Base-by-base conservation (phyloP, 2,329 filamentous ascomycete genomes). In the Trichoderma lentiforme region DNA sequence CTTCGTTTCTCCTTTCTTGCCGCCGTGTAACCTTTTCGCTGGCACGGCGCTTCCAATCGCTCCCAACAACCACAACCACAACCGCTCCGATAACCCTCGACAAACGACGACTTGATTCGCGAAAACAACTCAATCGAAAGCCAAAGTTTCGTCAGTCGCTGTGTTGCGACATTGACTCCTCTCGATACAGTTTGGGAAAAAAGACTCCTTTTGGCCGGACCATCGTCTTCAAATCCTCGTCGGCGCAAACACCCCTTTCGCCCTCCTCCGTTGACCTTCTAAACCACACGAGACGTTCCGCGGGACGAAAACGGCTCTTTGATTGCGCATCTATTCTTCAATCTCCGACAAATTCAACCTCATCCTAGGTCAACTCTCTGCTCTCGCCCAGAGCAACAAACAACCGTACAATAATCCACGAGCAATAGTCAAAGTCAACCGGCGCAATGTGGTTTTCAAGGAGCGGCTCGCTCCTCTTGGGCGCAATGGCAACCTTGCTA, bases 401-500 rank as follows among this genome's bases (percentile, higher is more conserved):
- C 15, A 34, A 7, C 18, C n/a, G 30, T 32, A 58, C 43, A 32
- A 32, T 12, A 65, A 34, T 5, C 11, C 39, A 11, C 28, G 28
- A 60, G 34, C 15, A 14, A 58, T 43, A 14, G 12, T 28, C 18
- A 30, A 30, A 60, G 18, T 32, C 24, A 47, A 51, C 39, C 70
- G 36, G 28, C 28, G 28, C 15, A 36, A 71, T 71, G 70, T 66
- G 70, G 61, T 71, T 60, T 36, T 62, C 70, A 30, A 66, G 70
- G 70, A 67, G 63, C 63, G n/a, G 14, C 26, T 47, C 70, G 61
- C 32, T 62, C 47, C 62, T 71, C 62, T 77, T 87, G 75, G 80
- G 84, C 79, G 82, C 83, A 64, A 77, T 86, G 76, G 81, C 83
- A 73, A 78, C 82, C 43, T 72, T 86, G 70, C 75, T 81, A 39